These are phyloP conservation scores for Knoxia roxburghii DNA, from an alignment of 257 asterid genomes.

Conservation along the genomic window DNA sequence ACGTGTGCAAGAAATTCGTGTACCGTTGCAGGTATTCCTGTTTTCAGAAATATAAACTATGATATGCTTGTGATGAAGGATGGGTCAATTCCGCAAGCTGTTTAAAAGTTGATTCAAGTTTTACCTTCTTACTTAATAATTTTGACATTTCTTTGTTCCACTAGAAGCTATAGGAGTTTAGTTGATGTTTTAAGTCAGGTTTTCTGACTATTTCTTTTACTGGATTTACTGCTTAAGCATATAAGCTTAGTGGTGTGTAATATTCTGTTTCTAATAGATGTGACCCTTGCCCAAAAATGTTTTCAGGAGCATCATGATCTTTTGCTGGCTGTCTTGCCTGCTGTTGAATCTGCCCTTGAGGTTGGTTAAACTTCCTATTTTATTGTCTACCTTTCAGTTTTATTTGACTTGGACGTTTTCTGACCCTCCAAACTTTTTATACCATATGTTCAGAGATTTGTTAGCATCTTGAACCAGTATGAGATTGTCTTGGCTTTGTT, in stretches of 20 bases:
- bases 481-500: conserved; percentile 71
- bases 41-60: not conserved
- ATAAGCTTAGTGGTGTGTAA: not conserved
- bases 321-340: conserved; percentile 71
- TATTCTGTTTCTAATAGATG: not conserved
- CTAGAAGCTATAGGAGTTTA: not conserved
- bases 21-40: conserved; percentile 82
- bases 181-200: not conserved
- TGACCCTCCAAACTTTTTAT: conserved; percentile 16
- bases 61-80: not conserved
- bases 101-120: not conserved
- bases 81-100: not conserved
- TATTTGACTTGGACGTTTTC: conserved; percentile 9
- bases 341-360: conserved; percentile 81
- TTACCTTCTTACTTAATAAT: not conserved
- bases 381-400: conserved; percentile 23
- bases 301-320: conserved; percentile 94
- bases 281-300: conserved; percentile 20
- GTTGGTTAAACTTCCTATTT: conserved; percentile 41
- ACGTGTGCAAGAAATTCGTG: conserved; percentile 95
- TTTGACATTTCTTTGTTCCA: not conserved
- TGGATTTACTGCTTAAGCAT: not conserved
- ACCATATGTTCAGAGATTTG: conserved; percentile 57
- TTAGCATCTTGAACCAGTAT: conserved; percentile 59
- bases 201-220: not conserved